Conservation (phyloP, 441 rosid species). For the Eruca vesicaria region DNA sequence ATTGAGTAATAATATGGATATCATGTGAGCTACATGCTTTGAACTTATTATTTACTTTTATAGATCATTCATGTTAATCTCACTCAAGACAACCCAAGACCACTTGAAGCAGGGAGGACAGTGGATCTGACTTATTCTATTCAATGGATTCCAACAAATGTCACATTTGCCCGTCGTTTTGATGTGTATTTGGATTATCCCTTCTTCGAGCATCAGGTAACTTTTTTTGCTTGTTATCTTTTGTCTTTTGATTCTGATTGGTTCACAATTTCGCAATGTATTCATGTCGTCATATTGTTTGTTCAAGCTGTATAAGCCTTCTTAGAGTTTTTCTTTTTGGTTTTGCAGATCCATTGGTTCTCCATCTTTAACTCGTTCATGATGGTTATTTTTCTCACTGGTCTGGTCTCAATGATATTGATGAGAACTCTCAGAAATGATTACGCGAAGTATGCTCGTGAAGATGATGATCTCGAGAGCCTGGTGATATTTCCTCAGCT, state of each 20-base stretch:
- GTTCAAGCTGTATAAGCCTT: conserved; percentile 2
- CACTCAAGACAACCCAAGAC: conserved; percentile 74
- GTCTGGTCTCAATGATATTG: conserved; percentile 96
- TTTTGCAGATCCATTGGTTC: conserved; percentile 94
- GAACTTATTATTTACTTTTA: neutral
- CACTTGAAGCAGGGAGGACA: conserved; percentile 64
- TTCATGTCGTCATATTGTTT: conserved; percentile 22
- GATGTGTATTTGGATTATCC: conserved; percentile 95
- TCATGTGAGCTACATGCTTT: conserved; percentile 12
- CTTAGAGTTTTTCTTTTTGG: conserved; percentile 7
- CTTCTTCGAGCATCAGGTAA: conserved; percentile 97
- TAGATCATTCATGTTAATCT: conserved; percentile 96
- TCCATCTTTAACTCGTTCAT: conserved; percentile 55
- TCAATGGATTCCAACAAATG: conserved; percentile 69
- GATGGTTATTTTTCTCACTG: neutral
- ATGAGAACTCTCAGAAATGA: conserved; percentile 98
- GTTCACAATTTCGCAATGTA: neutral
- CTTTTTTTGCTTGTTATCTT: conserved; percentile 8
- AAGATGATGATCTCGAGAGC: neutral
- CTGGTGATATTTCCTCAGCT: neutral
- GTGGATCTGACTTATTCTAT: conserved; percentile 84
- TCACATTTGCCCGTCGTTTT: conserved; percentile 91
- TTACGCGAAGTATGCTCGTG: conserved; percentile 51
- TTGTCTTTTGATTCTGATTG: conserved; percentile 2
- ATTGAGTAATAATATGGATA: conserved; percentile 10